phyloP scores from a whole-genome alignment of 345 rosid species.

The Erucastrum elatum region DNA sequence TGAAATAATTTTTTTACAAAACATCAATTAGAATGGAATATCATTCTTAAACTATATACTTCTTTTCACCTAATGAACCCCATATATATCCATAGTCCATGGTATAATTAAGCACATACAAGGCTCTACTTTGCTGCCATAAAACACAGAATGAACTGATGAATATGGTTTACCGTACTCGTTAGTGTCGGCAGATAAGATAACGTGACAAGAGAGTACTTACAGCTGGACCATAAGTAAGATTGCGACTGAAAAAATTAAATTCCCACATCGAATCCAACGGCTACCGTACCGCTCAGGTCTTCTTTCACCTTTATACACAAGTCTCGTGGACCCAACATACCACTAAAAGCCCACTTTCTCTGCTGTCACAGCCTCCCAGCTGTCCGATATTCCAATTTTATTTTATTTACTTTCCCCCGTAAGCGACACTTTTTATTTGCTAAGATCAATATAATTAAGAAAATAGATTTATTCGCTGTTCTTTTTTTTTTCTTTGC shows the following conservation, averaged over 20 bases:
- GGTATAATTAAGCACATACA: background rate
- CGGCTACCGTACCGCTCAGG: conserved; percentile 30
- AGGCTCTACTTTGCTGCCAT: background rate
- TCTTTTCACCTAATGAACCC: conserved; percentile 1
- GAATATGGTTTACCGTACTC: background rate
- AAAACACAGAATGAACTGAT: background rate
- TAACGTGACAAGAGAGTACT: conserved; percentile 34
- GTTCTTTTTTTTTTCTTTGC: conserved; percentile 5
- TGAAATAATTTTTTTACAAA: too few relatives aligned
- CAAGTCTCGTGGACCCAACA: conserved; percentile 9
- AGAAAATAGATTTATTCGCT: background rate
- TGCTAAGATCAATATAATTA: background rate
- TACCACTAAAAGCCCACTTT: conserved; percentile 18
- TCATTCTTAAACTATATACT: background rate
- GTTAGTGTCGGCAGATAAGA: conserved; percentile 38
- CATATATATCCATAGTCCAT: background rate
- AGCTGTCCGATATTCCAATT: conserved; percentile 22
- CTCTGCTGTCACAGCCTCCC: conserved; percentile 24
- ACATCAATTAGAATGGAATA: too few relatives aligned
- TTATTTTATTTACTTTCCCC: background rate
- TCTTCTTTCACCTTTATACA: conserved; percentile 14
- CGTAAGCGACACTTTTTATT: conserved; percentile 19
- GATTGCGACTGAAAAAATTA: conserved; percentile 31
- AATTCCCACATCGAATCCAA: conserved; percentile 35
- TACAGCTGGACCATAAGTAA: conserved; percentile 34